Base-by-base conservation (phyloP, 176 grass and related monocot genomes). In the Carex kokanica region DNA sequence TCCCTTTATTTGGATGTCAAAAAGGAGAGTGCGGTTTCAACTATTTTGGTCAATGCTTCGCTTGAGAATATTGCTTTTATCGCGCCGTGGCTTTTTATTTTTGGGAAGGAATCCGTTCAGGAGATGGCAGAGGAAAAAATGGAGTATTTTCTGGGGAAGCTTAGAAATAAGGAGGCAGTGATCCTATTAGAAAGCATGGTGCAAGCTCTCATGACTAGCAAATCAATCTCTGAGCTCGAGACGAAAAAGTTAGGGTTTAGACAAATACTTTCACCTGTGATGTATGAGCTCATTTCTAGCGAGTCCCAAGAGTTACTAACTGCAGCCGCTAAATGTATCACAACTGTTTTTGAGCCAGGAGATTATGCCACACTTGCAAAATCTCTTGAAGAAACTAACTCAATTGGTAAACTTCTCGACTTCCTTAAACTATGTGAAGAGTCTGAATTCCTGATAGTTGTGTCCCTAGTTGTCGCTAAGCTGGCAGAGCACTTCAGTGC, bases 21-120 rank as follows among this genome's bases (percentile, higher is more conserved):
- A 92, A 64, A 68, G 72, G 83, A 87, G 56, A 82, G 90, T 51
- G 90, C 66, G 69, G 64, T 85, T 17, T 79, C 53, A 67, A 86
- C 67, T 36, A 81, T 94, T 83, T 70, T 92, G 80, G 83, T 78
- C 3, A 78, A 90, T 64, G 84, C 81, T n/a, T 87, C 87, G 59
- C 80, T 79, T 85, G 84, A 90, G 66, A 74, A 61, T 83, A 83
- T 79, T 71, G 90, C 90, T 63, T 78, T 84, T 78, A 87, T 92
- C 40, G 84, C 81, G 75, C 93, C 93, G 47, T 94, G 93, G 93
- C 84, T 94, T 85, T 90, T 92, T 55, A 81, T 92, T 86, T 92
- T 94, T 84, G 93, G 93, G 38, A 94, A 94, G 85, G 81, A 92
- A 57, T 51, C 49, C 8, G 27, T 79, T 54, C 87, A 94, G 85